These are phyloP conservation scores for Tulasnella sp. DNA, from an alignment of 768 basidiomycete species.

Conservation along the genomic window DNA sequence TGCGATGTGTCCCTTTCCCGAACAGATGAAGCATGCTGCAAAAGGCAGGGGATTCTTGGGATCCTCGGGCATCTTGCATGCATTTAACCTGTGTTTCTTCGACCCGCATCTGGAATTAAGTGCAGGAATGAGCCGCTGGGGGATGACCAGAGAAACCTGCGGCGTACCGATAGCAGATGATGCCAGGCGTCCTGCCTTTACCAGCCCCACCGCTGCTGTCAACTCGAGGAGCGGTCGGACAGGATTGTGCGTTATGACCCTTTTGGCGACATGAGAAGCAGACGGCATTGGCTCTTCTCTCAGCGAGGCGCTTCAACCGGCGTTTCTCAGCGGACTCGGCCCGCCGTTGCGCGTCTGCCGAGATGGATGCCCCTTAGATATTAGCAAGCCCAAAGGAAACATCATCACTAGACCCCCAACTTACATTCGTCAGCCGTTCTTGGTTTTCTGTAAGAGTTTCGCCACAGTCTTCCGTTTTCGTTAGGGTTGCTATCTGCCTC, in stretches of 20 bases:
- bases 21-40: slow-evolving; percentile 90
- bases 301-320: slow-evolving; percentile 58
- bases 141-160: not conserved
- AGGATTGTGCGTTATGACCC: slow-evolving; percentile 81
- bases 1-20: slow-evolving; percentile 76
- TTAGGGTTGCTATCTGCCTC: not conserved
- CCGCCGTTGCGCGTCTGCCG: slow-evolving; percentile 12
- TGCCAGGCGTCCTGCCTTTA: slow-evolving; percentile 39
- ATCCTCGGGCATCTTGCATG: slow-evolving; percentile 64
- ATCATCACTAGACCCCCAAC: not conserved
- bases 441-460: slow-evolving; percentile 36
- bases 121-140: not conserved
- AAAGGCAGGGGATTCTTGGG: slow-evolving; percentile 69
- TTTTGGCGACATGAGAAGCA: slow-evolving; percentile 84
- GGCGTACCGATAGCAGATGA: slow-evolving; percentile 65
- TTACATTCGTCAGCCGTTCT: slow-evolving; percentile 32
- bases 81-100: slow-evolving; percentile 67
- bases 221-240: slow-evolving; percentile 47
- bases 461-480: slow-evolving; percentile 19
- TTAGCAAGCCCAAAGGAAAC: not conserved
- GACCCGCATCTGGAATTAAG: slow-evolving; percentile 67
- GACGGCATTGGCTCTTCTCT: slow-evolving; percentile 54
- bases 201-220: slow-evolving; percentile 32
- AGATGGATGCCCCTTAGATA: not conserved
- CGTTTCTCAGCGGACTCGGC: slow-evolving; percentile 50